Evolutionary conservation across 2,329 filamentous ascomycete genomes (phyloP).

Genomic region (Cladorrhinum sp.): DNA sequence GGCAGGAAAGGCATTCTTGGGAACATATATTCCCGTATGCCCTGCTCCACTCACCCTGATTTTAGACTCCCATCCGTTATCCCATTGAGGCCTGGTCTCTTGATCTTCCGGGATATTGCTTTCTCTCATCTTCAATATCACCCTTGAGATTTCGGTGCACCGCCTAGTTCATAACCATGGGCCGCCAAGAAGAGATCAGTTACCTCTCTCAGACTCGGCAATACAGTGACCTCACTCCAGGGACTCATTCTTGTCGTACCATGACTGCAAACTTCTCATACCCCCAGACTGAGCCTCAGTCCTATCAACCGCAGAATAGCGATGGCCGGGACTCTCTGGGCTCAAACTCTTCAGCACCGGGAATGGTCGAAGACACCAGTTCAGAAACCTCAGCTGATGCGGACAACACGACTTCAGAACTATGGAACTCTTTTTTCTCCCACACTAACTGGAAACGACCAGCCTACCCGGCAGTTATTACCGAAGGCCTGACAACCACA

Average conservation of each 20-base stretch:
- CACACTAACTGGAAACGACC: constrained; percentile 1
- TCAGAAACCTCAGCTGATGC: constrained; percentile 51
- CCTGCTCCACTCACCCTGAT: constrained; percentile 6
- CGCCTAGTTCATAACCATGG: constrained; percentile 8
- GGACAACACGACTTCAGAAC: constrained; percentile 47
- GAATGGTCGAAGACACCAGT: constrained; percentile 51
- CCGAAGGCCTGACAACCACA: constrained; percentile 5
- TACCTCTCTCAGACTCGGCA: constrained; percentile 12
- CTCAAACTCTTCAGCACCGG: constrained; percentile 46
- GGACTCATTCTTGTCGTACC: neutral
- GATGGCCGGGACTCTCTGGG: constrained; percentile 42
- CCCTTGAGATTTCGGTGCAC: neutral
- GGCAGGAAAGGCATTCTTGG: neutral
- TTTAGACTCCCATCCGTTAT: neutral
- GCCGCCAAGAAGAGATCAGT: constrained; percentile 5
- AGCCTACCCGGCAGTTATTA: constrained; percentile 13
- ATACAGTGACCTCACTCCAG: too few relatives aligned
- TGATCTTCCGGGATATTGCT: too few relatives aligned
- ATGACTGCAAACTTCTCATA: constrained; percentile 34
- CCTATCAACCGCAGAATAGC: constrained; percentile 29
- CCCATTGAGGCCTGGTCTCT: neutral
- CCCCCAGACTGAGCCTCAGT: constrained; percentile 28
- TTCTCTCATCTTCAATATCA: neutral
- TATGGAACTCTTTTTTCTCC: constrained; percentile 52
- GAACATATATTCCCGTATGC: constrained; percentile 5